These are phyloP conservation scores for Kernera saxatilis DNA, from an alignment of 345 rosid species.

Conservation along the genomic window DNA sequence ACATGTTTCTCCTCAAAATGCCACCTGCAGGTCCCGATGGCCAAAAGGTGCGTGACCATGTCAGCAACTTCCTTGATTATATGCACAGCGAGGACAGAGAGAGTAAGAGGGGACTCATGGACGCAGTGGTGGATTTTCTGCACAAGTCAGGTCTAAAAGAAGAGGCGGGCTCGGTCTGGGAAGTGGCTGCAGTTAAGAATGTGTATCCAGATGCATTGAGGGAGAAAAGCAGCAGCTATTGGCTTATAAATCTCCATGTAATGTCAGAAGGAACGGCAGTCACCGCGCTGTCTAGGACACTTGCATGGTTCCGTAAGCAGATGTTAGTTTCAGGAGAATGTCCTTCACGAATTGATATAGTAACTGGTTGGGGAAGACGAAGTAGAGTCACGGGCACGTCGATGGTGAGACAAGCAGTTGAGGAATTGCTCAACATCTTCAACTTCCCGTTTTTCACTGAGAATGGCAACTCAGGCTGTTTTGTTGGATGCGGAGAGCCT, in stretches of 20 bases:
- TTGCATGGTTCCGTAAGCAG: constrained; percentile 83
- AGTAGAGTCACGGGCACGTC: constrained; percentile 91
- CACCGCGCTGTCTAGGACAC: constrained; percentile 73
- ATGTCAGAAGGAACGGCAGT: constrained; percentile 98
- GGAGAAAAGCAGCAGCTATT: constrained; percentile 77
- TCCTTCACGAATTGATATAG: constrained; percentile 83
- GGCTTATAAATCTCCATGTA: constrained; percentile 95
- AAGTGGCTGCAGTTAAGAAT: constrained; percentile 72
- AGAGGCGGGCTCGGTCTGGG: constrained; percentile 97
- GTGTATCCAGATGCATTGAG: constrained; percentile 80
- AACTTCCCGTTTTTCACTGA: constrained; percentile 81
- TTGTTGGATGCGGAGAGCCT: constrained; percentile 83
- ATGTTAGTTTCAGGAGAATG: constrained; percentile 69
- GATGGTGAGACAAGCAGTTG: constrained; percentile 76
- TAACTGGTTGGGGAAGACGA: constrained; percentile 94
- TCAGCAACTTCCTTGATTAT: constrained; percentile 66
- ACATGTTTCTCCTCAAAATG: constrained; percentile 67
- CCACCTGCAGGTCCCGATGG: constrained; percentile 92
- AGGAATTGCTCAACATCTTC: constrained; percentile 69
- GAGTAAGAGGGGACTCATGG: constrained; percentile 94
- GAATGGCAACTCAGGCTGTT: constrained; percentile 87
- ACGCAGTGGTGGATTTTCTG: constrained; percentile 87
- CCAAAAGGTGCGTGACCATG: constrained; percentile 82
- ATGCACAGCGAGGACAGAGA: constrained; percentile 98
- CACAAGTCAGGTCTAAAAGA: constrained; percentile 97